phyloP scores from a whole-genome alignment of 1,284 basidiomycete species.

The Coriolopsis trogii region DNA sequence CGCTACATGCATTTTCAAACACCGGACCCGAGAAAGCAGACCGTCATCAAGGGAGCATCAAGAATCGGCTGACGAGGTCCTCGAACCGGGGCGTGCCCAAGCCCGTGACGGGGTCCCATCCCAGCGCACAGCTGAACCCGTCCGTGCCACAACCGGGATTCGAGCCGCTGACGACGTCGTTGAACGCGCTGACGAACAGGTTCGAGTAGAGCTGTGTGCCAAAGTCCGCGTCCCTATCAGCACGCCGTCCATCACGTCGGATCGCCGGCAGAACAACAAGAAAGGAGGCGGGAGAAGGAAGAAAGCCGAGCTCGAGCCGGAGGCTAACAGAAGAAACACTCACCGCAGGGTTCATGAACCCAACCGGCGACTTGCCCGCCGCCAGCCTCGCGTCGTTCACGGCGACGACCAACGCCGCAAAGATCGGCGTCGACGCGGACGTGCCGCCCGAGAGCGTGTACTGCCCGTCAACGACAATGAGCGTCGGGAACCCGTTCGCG shows the following conservation, averaged over 20 bases:
- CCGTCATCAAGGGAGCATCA: conserved; percentile 15
- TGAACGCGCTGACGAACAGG: conserved; percentile 32
- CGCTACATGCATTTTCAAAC: no score
- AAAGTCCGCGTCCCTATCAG: no score
- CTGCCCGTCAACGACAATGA: conserved; percentile 32
- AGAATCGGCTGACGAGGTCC: conserved; percentile 6
- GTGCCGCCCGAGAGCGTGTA: conserved; percentile 19
- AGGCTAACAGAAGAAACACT: no score
- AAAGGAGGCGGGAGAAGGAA: conserved; percentile 23
- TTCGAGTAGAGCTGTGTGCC: conserved; percentile 33
- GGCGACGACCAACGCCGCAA: conserved; percentile 55
- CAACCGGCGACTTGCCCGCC: conserved; percentile 44
- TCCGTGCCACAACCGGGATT: conserved; percentile 42
- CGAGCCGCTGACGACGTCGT: conserved; percentile 45
- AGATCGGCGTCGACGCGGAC: conserved; percentile 12
- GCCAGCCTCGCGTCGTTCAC: conserved; percentile 60
- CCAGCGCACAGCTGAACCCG: conserved; percentile 36
- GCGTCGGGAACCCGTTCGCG: conserved; percentile 33
- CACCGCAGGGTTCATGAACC: conserved; percentile 57
- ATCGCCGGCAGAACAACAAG: no score
- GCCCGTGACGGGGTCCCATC: conserved; percentile 40
- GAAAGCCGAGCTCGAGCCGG: conserved; percentile 6
- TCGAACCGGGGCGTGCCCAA: conserved; percentile 32
- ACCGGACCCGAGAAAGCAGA: no score
- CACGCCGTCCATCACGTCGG: no score